Conservation (phyloP, 331 rosid genomes). For the Saraca asoca region DNA sequence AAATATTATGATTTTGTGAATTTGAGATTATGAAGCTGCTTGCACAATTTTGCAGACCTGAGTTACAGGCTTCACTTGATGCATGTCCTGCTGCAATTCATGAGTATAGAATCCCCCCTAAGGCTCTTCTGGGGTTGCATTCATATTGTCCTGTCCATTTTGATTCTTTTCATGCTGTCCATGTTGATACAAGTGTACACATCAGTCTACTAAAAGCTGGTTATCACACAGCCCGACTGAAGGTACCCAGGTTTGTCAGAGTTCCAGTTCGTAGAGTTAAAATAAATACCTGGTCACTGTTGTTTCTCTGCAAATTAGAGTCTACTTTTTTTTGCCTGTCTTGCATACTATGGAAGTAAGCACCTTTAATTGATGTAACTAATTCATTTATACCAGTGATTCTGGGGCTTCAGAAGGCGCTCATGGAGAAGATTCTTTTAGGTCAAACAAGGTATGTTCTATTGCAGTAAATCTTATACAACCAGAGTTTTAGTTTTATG, state of each 20-base stretch:
- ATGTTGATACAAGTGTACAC: slow-evolving; percentile 81
- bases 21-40: slow-evolving; percentile 26
- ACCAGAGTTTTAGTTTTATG: neutral
- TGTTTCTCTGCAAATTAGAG: slow-evolving; percentile 28
- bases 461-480: slow-evolving; percentile 10
- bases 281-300: slow-evolving; percentile 28
- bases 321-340: slow-evolving; percentile 28
- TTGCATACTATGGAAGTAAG: slow-evolving; percentile 1
- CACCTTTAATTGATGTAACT: slow-evolving; percentile 30
- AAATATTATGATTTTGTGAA: neutral
- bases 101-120: slow-evolving; percentile 87
- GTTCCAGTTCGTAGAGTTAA: slow-evolving; percentile 39
- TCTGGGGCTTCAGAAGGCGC: slow-evolving; percentile 45
- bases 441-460: slow-evolving; percentile 60
- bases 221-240: slow-evolving; percentile 47
- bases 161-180: slow-evolving; percentile 84
- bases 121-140: slow-evolving; percentile 89
- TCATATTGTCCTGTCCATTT: slow-evolving; percentile 90
- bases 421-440: slow-evolving; percentile 48
- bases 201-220: slow-evolving; percentile 70
- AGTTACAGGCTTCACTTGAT: slow-evolving; percentile 60
- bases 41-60: slow-evolving; percentile 52
- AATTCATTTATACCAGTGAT: slow-evolving; percentile 54
- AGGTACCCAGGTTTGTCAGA: slow-evolving; percentile 79
- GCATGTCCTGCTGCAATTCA: slow-evolving; percentile 71